These are phyloP conservation scores for Pythium apleroticum DNA, from an alignment of 352 stramenopile species.

Conservation along the genomic window DNA sequence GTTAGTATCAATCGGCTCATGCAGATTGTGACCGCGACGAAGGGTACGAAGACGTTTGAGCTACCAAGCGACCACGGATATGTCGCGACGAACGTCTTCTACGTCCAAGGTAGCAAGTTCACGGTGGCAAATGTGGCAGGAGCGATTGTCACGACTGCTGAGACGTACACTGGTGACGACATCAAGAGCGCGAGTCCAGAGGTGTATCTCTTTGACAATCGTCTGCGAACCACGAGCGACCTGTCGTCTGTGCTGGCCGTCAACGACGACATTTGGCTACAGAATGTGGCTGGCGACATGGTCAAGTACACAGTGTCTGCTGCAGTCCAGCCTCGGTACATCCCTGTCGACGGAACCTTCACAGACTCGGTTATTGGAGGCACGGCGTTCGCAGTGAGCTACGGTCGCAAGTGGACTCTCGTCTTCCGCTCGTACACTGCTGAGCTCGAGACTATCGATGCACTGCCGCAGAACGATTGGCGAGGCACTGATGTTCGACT, in stretches of 20 bases:
- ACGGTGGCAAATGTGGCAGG: constrained; percentile 32
- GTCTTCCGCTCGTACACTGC: constrained; percentile 69
- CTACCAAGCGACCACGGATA: constrained; percentile 49
- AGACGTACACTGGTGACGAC: constrained; percentile 35
- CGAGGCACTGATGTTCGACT: constrained; percentile 55
- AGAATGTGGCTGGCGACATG: constrained; percentile 40
- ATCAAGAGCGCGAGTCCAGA: constrained; percentile 32
- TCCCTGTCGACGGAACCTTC: constrained; percentile 56
- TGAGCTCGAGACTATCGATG: constrained; percentile 56
- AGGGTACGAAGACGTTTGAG: constrained; percentile 32
- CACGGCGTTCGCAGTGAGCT: constrained; percentile 36
- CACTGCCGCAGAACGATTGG: constrained; percentile 57
- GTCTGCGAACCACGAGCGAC: constrained; percentile 58
- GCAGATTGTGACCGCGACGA: constrained; percentile 46
- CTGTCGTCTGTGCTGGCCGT: constrained; percentile 33
- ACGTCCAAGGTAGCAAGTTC: constrained; percentile 37
- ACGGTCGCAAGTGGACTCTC: constrained; percentile 61
- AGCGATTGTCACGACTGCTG: constrained; percentile 33
- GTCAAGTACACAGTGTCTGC: constrained; percentile 40
- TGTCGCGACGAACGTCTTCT: constrained; percentile 31
- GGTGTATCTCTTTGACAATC: constrained; percentile 64
- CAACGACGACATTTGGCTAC: constrained; percentile 60
- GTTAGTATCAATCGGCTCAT: constrained; percentile 47
- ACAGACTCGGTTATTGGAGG: constrained; percentile 36
- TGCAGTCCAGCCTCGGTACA: constrained; percentile 30